Evolutionary conservation across 2,329 filamentous ascomycete genomes (phyloP).

Genomic region (Aureobasidium lini): DNA sequence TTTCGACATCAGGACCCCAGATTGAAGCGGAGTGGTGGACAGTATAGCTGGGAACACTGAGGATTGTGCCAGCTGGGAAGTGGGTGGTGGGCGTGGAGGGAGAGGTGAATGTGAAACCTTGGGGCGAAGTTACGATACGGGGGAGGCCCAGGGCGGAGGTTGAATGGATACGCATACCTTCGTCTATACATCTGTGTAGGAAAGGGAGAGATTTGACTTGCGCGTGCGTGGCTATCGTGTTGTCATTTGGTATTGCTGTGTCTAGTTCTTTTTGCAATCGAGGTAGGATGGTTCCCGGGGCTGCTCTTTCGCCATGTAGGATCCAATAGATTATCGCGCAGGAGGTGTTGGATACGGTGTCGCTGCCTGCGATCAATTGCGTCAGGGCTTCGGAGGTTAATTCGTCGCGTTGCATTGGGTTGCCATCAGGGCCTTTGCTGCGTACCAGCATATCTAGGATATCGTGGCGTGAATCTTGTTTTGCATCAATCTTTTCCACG

Average conservation of each 20-base stretch:
- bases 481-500: slow-evolving; percentile 3
- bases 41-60: slow-evolving; percentile 35
- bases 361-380: slow-evolving; percentile 29
- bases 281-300: slow-evolving; percentile 21
- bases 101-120: slow-evolving; percentile 21
- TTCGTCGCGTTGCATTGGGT: slow-evolving; percentile 25
- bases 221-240: slow-evolving; percentile 16
- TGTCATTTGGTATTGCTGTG: slow-evolving; percentile 18
- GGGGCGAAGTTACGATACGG: slow-evolving; percentile 21
- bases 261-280: slow-evolving; percentile 26
- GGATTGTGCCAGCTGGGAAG: slow-evolving; percentile 27
- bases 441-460: slow-evolving; percentile 27
- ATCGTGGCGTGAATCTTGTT: slow-evolving; percentile 20
- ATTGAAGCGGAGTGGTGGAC: slow-evolving; percentile 35
- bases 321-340: slow-evolving; percentile 23
- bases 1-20: slow-evolving; percentile 35
- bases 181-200: slow-evolving; percentile 26
- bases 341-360: slow-evolving; percentile 29
- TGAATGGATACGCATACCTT: slow-evolving; percentile 27
- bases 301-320: slow-evolving; percentile 20
- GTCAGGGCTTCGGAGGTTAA: slow-evolving; percentile 29
- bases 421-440: slow-evolving; percentile 24
- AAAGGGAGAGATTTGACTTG: slow-evolving; percentile 25
- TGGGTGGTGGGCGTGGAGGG: neutral
- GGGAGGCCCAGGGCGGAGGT: slow-evolving; percentile 22